Percentiles rank a stretch among this genome's conserved stretches.
Conservation (phyloP, 2,329 filamentous ascomycete genomes). For the Exophiala xenobiotica region DNA sequence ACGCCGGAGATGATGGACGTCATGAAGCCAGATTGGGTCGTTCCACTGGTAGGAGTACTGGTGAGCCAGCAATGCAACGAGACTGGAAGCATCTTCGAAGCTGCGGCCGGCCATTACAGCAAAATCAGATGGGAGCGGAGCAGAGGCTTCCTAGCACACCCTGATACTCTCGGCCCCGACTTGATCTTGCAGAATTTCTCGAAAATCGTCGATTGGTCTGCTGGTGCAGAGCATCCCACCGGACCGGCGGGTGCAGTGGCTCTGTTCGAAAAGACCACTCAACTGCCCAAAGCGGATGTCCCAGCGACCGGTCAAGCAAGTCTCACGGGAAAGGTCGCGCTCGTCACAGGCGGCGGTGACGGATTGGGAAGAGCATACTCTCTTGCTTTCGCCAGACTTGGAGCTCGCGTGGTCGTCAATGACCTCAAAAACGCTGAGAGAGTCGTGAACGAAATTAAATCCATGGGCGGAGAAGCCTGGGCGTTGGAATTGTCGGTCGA, state of each 20-base stretch:
- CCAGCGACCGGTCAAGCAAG: slow-evolving; percentile 69
- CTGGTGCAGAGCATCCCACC: slow-evolving; percentile 75
- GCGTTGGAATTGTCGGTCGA: slow-evolving; percentile 91
- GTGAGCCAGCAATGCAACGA: slow-evolving; percentile 84
- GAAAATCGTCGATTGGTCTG: slow-evolving; percentile 78
- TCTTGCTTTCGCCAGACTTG: slow-evolving; percentile 78
- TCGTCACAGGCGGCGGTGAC: slow-evolving; percentile 82
- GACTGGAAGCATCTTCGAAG: slow-evolving; percentile 87
- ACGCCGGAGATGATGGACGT: slow-evolving; percentile 81
- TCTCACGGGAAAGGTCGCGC: slow-evolving; percentile 78
- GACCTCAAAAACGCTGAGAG: slow-evolving; percentile 85
- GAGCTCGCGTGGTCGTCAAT: slow-evolving; percentile 86
- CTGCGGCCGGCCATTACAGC: slow-evolving; percentile 84
- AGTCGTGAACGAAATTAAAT: slow-evolving; percentile 88
- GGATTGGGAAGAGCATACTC: slow-evolving; percentile 86
- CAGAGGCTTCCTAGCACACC: slow-evolving; percentile 80
- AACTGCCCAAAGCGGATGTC: slow-evolving; percentile 68
- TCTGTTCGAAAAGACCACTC: slow-evolving; percentile 77
- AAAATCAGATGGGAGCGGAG: slow-evolving; percentile 95
- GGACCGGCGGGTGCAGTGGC: slow-evolving; percentile 84
- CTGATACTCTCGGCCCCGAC: slow-evolving; percentile 83
- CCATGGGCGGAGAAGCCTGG: slow-evolving; percentile 80
- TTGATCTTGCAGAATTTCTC: slow-evolving; percentile 86
- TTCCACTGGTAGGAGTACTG: slow-evolving; percentile 84
- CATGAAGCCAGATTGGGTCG: slow-evolving; percentile 90